phyloP scores from a whole-genome alignment of 2,329 filamentous ascomycete species.

The Pseudogymnoascus sp. region DNA sequence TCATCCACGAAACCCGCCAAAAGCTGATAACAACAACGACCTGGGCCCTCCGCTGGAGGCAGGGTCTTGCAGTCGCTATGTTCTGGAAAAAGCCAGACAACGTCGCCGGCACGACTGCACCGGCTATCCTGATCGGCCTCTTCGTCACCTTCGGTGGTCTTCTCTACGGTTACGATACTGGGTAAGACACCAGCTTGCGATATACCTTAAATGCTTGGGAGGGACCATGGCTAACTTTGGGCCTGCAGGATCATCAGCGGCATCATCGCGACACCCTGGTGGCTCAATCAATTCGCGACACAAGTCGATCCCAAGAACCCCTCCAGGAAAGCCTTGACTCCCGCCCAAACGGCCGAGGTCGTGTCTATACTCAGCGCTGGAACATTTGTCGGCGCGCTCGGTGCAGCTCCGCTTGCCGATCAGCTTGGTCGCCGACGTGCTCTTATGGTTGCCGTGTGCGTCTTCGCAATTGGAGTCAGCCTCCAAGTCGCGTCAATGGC shows the following conservation, averaged over 20 bases:
- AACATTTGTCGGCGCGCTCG: slow-evolving; percentile 64
- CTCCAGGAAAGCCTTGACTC: slow-evolving; percentile 29
- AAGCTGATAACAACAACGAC: slow-evolving; percentile 5
- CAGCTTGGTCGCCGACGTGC: slow-evolving; percentile 44
- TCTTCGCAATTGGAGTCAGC: slow-evolving; percentile 65
- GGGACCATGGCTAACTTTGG: slow-evolving; percentile 14
- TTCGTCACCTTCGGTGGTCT: slow-evolving; percentile 63
- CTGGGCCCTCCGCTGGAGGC: slow-evolving; percentile 5
- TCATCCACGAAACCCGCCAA: not conserved
- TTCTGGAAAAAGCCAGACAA: slow-evolving; percentile 63
- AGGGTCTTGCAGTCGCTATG: slow-evolving; percentile 5
- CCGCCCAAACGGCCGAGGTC: slow-evolving; percentile 60
- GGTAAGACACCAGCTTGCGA: slow-evolving; percentile 38
- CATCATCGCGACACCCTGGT: slow-evolving; percentile 62
- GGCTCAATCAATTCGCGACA: slow-evolving; percentile 51
- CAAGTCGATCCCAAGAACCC: slow-evolving; percentile 30
- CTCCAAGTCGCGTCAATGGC: slow-evolving; percentile 58
- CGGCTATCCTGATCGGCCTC: slow-evolving; percentile 62
- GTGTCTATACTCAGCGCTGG: slow-evolving; percentile 78
- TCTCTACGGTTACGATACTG: slow-evolving; percentile 62
- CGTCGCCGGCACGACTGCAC: slow-evolving; percentile 63
- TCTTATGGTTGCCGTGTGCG: slow-evolving; percentile 53
- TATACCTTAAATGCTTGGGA: not conserved
- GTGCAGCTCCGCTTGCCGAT: slow-evolving; percentile 66
- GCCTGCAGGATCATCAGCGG: slow-evolving; percentile 53